Conservation (phyloP, 2,329 filamentous ascomycete species). For the Trichoderma sp. region DNA sequence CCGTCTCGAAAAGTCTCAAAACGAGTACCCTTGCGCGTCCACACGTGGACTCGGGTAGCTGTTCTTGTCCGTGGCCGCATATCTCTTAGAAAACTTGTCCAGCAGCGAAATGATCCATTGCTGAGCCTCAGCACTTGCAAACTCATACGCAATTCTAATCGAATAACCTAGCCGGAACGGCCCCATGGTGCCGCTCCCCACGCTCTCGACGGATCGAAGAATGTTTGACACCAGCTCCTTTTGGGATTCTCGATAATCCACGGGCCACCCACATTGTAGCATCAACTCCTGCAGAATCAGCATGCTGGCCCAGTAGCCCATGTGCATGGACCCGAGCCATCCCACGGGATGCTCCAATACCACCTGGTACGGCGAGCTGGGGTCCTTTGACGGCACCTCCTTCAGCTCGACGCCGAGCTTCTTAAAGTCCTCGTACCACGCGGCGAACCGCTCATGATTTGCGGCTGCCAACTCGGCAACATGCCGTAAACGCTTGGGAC, state of each 20-base stretch:
- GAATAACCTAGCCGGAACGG: conserved; percentile 42
- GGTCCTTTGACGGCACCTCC: conserved; percentile 34
- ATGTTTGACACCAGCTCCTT: conserved; percentile 35
- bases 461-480: conserved; percentile 33
- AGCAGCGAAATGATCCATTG: conserved; percentile 38
- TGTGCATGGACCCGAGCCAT: conserved; percentile 39
- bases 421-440: conserved; percentile 37
- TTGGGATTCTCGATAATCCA: conserved; percentile 32
- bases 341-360: conserved; percentile 35
- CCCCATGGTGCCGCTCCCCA: conserved; percentile 41
- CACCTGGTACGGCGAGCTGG: conserved; percentile 36
- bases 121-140: conserved; percentile 38
- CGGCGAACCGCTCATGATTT: conserved; percentile 34
- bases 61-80: conserved; percentile 37
- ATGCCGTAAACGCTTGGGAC: conserved; percentile 32
- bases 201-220: conserved; percentile 40
- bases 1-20: neutral
- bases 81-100: conserved; percentile 34
- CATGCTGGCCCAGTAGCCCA: conserved; percentile 42
- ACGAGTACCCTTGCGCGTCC: conserved; percentile 26
- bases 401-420: conserved; percentile 30
- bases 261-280: conserved; percentile 34
- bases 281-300: conserved; percentile 44
- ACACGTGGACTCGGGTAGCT: conserved; percentile 31
- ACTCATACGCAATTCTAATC: conserved; percentile 43